Base-by-base conservation (phyloP, 495 filamentous ascomycete species). In the Aspergillus ostianus region DNA sequence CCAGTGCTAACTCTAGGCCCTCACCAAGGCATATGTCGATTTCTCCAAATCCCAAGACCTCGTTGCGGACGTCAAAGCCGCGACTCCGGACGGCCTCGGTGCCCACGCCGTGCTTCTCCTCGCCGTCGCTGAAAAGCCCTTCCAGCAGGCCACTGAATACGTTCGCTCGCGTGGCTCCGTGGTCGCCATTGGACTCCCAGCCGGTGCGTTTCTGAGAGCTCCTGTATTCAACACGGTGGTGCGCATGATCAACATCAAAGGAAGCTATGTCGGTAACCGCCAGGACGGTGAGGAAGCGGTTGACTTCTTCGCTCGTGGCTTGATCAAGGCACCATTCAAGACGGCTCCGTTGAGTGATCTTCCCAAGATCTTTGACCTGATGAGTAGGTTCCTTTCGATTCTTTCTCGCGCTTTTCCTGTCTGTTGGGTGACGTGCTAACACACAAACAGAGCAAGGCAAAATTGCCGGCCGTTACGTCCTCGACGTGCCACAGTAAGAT, bases 81-180 rank as follows among this genome's bases (percentile, higher is more conserved):
- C 86, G 4, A 94, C 90, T 1, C 75, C 82, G 6, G 90, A 90
- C 47, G 91, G 91, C 6, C 81, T 90, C 15, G 93, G 93, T 27
- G 90, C 93, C 2, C 91, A 97, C 64, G 93, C 91, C 4, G 93
- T 95, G 46, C 78, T 98, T 54, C 73, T 96, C 45, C 82, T 97
- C 9, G 93, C 93, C 47, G 91, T 89, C 21, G 83, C 79, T 57
- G 93, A 97, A 78, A 90, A 88, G 76, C 93, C 93, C 20, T 97
- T 97, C 85, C 91, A 96, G 75, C 93, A 97, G 73, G 93, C 93
- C 10, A 83, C 87, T 44, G 87, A 88, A 70, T 96, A 96, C 71
- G 86, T 94, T 32, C 87, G 92, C 47, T 85, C 90, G 50, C 84
- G 86, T 17, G 92, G 93, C 29, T 79, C 83, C 19, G 85, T 96